These are phyloP conservation scores for Cryptococcus amylolentus DNA, from an alignment of 1,284 basidiomycete species.

Conservation along the genomic window DNA sequence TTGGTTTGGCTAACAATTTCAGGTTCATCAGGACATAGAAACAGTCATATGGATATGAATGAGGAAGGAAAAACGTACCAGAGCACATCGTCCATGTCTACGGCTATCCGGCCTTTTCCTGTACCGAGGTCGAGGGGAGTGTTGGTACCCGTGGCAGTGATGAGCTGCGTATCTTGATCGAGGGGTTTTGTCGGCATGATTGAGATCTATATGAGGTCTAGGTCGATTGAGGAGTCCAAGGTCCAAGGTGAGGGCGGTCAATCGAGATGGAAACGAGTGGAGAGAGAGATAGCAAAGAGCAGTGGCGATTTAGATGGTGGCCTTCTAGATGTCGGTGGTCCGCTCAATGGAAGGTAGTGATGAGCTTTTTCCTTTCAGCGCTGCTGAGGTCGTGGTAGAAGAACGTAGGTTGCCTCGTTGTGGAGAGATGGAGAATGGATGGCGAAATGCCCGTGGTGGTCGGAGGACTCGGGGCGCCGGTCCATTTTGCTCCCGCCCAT, in stretches of 20 bases:
- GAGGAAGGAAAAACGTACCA: slow-evolving; percentile 38
- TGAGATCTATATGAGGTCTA: not conserved
- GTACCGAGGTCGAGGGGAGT: slow-evolving; percentile 11
- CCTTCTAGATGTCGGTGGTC: no score
- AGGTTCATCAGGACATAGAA: not conserved
- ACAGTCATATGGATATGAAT: not conserved
- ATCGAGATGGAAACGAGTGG: not conserved
- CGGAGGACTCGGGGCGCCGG: no score
- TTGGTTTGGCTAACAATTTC: slow-evolving; percentile 57
- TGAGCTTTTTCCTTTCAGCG: no score
- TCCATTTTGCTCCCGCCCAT: no score
- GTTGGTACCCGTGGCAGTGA: slow-evolving; percentile 10
- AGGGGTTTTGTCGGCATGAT: not conserved
- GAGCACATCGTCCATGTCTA: slow-evolving; percentile 75
- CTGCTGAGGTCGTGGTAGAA: no score
- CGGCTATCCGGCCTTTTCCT: slow-evolving; percentile 55
- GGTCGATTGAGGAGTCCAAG: not conserved
- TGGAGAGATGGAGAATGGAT: no score
- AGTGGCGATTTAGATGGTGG: no score
- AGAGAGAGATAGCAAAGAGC: not conserved
- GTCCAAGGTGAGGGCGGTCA: not conserved
- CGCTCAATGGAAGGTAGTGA: no score
- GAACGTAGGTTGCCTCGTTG: no score
- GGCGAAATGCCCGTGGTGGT: no score
- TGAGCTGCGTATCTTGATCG: slow-evolving; percentile 3